phyloP scores from a whole-genome alignment of 2,329 filamentous ascomycete species.

The Fusarium luffae region DNA sequence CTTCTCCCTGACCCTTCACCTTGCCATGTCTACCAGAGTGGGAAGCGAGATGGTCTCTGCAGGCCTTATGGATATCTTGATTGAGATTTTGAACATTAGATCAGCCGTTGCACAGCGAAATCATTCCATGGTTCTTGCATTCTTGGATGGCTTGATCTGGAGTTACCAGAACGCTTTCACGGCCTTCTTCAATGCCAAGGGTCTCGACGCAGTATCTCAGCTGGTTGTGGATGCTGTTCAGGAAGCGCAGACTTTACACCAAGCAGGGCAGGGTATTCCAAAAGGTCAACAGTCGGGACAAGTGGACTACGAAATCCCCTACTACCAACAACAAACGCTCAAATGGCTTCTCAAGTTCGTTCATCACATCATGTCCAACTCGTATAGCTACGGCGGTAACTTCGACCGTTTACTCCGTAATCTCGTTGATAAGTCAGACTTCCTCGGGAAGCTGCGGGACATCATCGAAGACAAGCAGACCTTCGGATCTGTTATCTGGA shows the following conservation, averaged over 20 bases:
- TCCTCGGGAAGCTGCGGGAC: conserved; percentile 80
- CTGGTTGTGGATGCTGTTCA: conserved; percentile 83
- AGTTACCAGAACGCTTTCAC: conserved; percentile 86
- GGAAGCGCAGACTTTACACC: conserved; percentile 73
- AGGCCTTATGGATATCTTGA: conserved; percentile 87
- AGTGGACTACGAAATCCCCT: conserved; percentile 94
- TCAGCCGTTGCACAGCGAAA: conserved; percentile 85
- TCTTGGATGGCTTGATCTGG: conserved; percentile 89
- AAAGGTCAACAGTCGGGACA: conserved; percentile 77
- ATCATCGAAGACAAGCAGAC: conserved; percentile 82
- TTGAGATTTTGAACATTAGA: conserved; percentile 86
- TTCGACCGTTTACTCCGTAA: conserved; percentile 92
- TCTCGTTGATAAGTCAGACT: conserved; percentile 89
- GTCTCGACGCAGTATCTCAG: conserved; percentile 90
- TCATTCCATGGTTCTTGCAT: conserved; percentile 84
- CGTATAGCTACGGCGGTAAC: conserved; percentile 75
- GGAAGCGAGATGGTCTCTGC: conserved; percentile 88
- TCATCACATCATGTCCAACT: conserved; percentile 91
- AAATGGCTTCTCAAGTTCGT: conserved; percentile 97
- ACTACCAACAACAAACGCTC: conserved; percentile 91
- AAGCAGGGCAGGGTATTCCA: conserved; percentile 77
- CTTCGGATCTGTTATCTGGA: conserved; percentile 96
- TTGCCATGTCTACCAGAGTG: conserved; percentile 79
- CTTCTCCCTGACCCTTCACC: conserved; percentile 85
- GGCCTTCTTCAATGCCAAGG: conserved; percentile 82